Conservation (phyloP, 164 flowering plant species). For the Berberis thunbergii region DNA sequence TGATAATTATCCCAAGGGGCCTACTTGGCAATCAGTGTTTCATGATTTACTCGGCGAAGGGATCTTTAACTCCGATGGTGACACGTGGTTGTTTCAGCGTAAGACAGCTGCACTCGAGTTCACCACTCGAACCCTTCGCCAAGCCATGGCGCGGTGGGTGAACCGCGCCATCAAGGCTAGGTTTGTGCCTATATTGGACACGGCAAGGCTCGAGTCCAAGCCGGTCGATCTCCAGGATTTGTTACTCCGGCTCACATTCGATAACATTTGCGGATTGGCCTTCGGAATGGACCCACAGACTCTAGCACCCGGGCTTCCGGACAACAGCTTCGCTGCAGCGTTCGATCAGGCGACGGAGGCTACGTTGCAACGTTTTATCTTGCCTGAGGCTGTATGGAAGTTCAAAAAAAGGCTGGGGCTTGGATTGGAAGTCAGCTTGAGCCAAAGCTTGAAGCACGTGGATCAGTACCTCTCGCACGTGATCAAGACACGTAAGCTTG, state of each 20-base stretch:
- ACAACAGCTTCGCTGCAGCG: constrained; percentile 44
- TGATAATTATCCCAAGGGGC: constrained; percentile 62
- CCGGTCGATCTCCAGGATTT: constrained; percentile 59
- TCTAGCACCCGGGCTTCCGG: constrained; percentile 41
- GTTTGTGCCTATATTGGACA: constrained; percentile 41
- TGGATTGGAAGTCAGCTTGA: constrained; percentile 45
- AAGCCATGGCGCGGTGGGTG: constrained; percentile 71
- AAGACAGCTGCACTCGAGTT: constrained; percentile 56
- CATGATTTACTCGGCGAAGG: constrained; percentile 63
- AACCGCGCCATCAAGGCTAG: constrained; percentile 42
- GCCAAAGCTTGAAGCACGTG: constrained; percentile 33
- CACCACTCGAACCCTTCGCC: constrained; percentile 58
- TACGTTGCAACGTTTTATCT: constrained; percentile 44
- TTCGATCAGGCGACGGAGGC: constrained; percentile 75
- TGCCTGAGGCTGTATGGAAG: constrained; percentile 52
- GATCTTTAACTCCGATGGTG: constrained; percentile 66
- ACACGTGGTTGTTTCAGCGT: constrained; percentile 64
- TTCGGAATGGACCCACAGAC: constrained; percentile 63
- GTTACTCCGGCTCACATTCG: constrained; percentile 55
- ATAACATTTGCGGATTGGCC: constrained; percentile 64
- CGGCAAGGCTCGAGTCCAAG: constrained; percentile 29
- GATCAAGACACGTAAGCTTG: constrained; percentile 50
- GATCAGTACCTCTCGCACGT: constrained; percentile 37
- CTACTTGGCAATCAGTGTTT: constrained; percentile 61
- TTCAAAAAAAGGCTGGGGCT: constrained; percentile 50